Evolutionary conservation across 805 yeast genomes (phyloP).

Genomic region (Saturnispora diversa): DNA sequence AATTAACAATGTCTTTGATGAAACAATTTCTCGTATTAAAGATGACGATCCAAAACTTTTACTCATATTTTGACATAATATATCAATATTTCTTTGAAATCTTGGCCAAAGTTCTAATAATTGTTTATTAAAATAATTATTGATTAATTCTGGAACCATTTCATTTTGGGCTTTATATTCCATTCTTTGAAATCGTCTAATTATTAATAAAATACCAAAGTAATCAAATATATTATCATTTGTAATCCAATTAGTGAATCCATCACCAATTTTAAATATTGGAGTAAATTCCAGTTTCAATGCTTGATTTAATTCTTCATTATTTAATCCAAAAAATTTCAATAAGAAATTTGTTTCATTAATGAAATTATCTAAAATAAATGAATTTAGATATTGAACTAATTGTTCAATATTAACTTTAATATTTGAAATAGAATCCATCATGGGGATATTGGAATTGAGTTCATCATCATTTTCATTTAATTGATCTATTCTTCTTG

Average conservation of each 20-base stretch:
- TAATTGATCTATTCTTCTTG: slow-evolving; percentile 53
- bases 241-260: slow-evolving; percentile 36
- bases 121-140: slow-evolving; percentile 60
- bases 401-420: slow-evolving; percentile 66
- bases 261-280: slow-evolving; percentile 42
- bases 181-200: slow-evolving; percentile 59
- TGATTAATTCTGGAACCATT: slow-evolving; percentile 55
- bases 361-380: slow-evolving; percentile 65
- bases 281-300: slow-evolving; percentile 45
- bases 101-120: slow-evolving; percentile 77
- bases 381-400: slow-evolving; percentile 63
- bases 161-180: slow-evolving; percentile 61
- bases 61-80: slow-evolving; percentile 66
- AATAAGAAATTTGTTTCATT: slow-evolving; percentile 68
- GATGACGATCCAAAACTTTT: slow-evolving; percentile 38
- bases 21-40: slow-evolving; percentile 20
- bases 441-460: slow-evolving; percentile 75
- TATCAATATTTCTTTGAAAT: slow-evolving; percentile 68
- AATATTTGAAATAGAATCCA: slow-evolving; percentile 47
- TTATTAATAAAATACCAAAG: slow-evolving; percentile 69
- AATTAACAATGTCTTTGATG: slow-evolving; percentile 24
- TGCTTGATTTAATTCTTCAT: slow-evolving; percentile 35
- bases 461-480: slow-evolving; percentile 37
- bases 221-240: slow-evolving; percentile 49
- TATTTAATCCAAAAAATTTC: slow-evolving; percentile 54